phyloP scores from a whole-genome alignment of 352 stramenopile species.

The Globisporangium mamillatum region DNA sequence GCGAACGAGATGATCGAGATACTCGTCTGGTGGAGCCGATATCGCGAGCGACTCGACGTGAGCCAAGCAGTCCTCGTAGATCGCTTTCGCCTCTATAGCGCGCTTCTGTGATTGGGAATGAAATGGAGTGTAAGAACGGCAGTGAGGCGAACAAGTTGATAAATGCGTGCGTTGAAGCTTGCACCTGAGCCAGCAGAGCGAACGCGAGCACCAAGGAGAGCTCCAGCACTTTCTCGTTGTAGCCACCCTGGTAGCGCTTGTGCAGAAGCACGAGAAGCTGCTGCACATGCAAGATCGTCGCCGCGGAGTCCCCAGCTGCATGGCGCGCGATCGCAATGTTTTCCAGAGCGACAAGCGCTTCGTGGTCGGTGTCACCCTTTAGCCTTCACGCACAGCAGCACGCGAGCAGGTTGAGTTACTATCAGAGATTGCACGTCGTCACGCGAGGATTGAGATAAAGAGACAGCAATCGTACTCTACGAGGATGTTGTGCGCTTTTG shows the following conservation, averaged over 20 bases:
- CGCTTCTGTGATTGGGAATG: constrained; percentile 29
- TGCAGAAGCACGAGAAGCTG: constrained; percentile 26
- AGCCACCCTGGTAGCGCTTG: constrained; percentile 39
- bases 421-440: too few species aligned
- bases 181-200: constrained; percentile 43
- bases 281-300: constrained; percentile 31
- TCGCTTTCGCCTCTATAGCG: constrained; percentile 28
- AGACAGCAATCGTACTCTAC: constrained; percentile 19
- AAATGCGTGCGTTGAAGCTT: not conserved
- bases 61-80: constrained; percentile 35
- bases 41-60: constrained; percentile 26
- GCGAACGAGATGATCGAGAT: constrained; percentile 21
- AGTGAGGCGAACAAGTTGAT: too few species aligned
- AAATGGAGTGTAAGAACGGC: not conserved
- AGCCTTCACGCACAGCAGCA: constrained; percentile 17
- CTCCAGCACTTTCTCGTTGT: constrained; percentile 48
- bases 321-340: constrained; percentile 44
- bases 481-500: constrained; percentile 30
- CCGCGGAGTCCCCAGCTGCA: constrained; percentile 2
- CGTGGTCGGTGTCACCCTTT: constrained; percentile 32
- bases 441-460: not conserved
- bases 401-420: not conserved
- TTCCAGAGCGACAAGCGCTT: constrained; percentile 37
- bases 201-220: constrained; percentile 33
- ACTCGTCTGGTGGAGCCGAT: not conserved